Base-by-base conservation (phyloP, 495 filamentous ascomycete genomes). In the Penicillium cosmopolitanum region DNA sequence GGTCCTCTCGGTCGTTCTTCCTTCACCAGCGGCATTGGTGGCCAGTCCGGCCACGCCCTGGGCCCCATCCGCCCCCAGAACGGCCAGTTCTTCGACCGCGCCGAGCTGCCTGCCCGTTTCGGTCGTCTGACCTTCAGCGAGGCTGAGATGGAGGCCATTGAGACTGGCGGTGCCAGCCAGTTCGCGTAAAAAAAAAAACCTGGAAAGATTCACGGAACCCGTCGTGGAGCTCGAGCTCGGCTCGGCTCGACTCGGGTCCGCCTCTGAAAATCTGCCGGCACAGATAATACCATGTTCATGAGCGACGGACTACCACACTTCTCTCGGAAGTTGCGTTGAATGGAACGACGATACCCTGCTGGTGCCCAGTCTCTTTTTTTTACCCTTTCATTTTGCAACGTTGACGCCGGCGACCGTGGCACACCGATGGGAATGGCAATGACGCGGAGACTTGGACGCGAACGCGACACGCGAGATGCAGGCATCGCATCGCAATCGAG, bases 101-200 rank as follows among this genome's bases (percentile, higher is more conserved):
- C 85, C 60, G 88, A 98, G 73, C 85, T 98, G 12, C 95, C 96
- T 25, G 61, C 76, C 53, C 85, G 93, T 61, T 98, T 97, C 70
- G 85, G 89, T 65, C 82, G 94, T 53, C 77, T 83, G 13, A 81
- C 85, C 16, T 87, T 91, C 73, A 87, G 80, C 25, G 70, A 86
- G 65, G 87, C 86, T 46, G 95, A 98, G 82, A 98, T 98, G 57
- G 96, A 98, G 71, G 93, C 93, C 34, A 82, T 98, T 55, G 93
- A 97, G 84, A 89, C 89, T 31, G 96, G 92, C 28, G 95, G 95
- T 55, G 95, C 94, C 13, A 90, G 85, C 65, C 66, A 89, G 62
- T 80, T 75, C 73, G 79, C 74, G 58, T 83, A 77, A 80, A 67
- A 44, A 43, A n/a, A 38, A 51, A 23, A 25, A 28, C 7, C 28